Evolutionary conservation across 805 yeast genomes (phyloP), one percentile per base, ranked within the genome.

Genomic region (Kockiozyma suomiensis): DNA sequence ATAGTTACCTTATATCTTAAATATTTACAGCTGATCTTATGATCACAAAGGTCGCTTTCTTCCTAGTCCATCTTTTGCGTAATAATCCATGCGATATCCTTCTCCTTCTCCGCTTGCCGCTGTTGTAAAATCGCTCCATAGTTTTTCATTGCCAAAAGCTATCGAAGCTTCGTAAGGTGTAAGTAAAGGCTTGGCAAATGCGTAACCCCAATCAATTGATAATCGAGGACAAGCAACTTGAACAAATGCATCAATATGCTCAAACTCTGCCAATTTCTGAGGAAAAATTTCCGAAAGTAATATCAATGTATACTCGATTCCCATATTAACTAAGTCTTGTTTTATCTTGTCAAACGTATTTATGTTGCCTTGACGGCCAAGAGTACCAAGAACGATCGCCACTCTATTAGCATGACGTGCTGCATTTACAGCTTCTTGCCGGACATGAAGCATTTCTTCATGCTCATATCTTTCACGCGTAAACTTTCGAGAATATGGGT

Each of bases 181-280:
- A 59, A 94, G 75, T 45, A 94, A 76, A 0, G 99, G 99, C 70
- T 88, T 88, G 60, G 85, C 85, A 70, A 94, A 94, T 0, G 99
- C 99, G 73, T 94, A 94, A 0, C 99, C 99, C 99, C 99, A 94
- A 73, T 94, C 99, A 43, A 94, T 93, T 1, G 97, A 90, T 48
- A 94, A 76, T 69, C 99, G 79, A 0, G 99, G 99, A 72, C 99
- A 94, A 0, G 99, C 99, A 2, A 94, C 96, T 74, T 94, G 99
- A 13, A 94, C 88, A 79, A 94, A 94, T 1, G 92, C 96, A 74
- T 94, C 99, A 17, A 93, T 83, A 69, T 90, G 94, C 68, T 90
- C 92, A 74, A 94, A 94, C 86, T 88, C 87, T 10, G 97, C 86
- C 38, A 94, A 77, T 68, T 94, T 94, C 54, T 85, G 88, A 0